Evolutionary conservation across 1,139 yeast genomes (phyloP).

Genomic region (Sugiyamaella novakii): DNA sequence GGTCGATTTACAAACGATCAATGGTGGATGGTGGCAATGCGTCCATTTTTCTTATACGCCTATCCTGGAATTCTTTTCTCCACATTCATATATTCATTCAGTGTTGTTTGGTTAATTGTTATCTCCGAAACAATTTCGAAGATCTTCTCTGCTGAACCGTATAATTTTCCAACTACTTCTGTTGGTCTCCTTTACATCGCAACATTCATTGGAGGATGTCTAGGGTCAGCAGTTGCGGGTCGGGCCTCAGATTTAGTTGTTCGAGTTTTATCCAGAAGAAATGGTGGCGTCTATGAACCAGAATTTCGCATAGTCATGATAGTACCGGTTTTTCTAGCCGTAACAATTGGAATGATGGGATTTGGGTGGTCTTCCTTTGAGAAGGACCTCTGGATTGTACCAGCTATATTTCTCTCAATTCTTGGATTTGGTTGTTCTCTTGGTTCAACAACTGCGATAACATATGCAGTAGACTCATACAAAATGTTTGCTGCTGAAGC

Average conservation of each 20-base stretch:
- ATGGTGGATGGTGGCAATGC: slow-evolving; percentile 60
- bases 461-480: slow-evolving; percentile 62
- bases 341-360: slow-evolving; percentile 59
- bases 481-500: slow-evolving; percentile 62
- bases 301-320: slow-evolving; percentile 62
- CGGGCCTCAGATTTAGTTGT: slow-evolving; percentile 52
- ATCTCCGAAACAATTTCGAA: slow-evolving; percentile 59
- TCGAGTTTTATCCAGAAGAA: slow-evolving; percentile 41
- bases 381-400: slow-evolving; percentile 60
- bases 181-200: slow-evolving; percentile 61
- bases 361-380: slow-evolving; percentile 61
- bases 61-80: slow-evolving; percentile 61
- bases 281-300: slow-evolving; percentile 62
- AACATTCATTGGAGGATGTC: slow-evolving; percentile 60
- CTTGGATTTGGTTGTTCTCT: slow-evolving; percentile 62
- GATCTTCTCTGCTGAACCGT: slow-evolving; percentile 51
- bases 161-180: slow-evolving; percentile 51
- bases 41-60: slow-evolving; percentile 56
- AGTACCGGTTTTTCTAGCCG: slow-evolving; percentile 51
- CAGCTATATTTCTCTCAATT: slow-evolving; percentile 57
- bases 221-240: slow-evolving; percentile 61
- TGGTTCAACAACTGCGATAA: slow-evolving; percentile 64
- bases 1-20: slow-evolving; percentile 56
- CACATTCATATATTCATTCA: slow-evolving; percentile 55
- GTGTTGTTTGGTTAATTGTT: slow-evolving; percentile 66